Evolutionary conservation across 257 asterid genomes (phyloP).

Genomic region (Mentha longifolia): DNA sequence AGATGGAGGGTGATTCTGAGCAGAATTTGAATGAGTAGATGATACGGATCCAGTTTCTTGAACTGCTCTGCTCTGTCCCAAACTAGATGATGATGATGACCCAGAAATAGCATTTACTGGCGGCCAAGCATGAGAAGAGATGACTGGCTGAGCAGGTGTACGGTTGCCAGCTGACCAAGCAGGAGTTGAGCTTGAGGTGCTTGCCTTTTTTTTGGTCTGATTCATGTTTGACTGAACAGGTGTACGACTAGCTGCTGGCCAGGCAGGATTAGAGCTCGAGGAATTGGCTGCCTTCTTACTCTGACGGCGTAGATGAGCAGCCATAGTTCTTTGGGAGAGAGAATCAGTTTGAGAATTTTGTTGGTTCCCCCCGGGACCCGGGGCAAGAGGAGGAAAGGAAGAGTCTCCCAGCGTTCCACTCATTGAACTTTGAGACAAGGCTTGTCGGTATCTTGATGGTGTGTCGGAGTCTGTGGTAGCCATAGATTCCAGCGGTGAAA

Average conservation of each 20-base stretch:
- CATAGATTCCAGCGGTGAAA: slow-evolving; percentile 62
- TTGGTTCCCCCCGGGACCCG: slow-evolving; percentile 62
- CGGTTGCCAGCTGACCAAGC: slow-evolving; percentile 56
- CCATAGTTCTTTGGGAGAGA: slow-evolving; percentile 61
- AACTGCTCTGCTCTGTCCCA: slow-evolving; percentile 46
- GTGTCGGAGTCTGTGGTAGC: slow-evolving; percentile 52
- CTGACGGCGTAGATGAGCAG: slow-evolving; percentile 64
- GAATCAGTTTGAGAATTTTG: slow-evolving; percentile 50
- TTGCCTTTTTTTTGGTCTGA: slow-evolving; percentile 44
- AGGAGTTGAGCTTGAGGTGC: slow-evolving; percentile 48
- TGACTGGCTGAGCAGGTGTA: slow-evolving; percentile 43
- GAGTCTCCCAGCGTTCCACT: slow-evolving; percentile 67
- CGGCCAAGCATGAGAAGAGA: slow-evolving; percentile 65
- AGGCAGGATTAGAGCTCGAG: slow-evolving; percentile 48
- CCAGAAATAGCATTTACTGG: slow-evolving; percentile 55
- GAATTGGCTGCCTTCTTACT: slow-evolving; percentile 41
- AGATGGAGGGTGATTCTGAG: slow-evolving; percentile 51
- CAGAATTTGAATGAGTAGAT: slow-evolving; percentile 51
- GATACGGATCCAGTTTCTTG: slow-evolving; percentile 43
- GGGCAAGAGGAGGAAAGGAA: slow-evolving; percentile 82
- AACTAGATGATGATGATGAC: slow-evolving; percentile 56
- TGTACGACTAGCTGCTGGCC: slow-evolving; percentile 52
- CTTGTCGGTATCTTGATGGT: slow-evolving; percentile 80
- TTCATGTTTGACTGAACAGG: slow-evolving; percentile 47
- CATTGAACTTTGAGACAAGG: slow-evolving; percentile 62